Evolutionary conservation across 495 filamentous ascomycete species (phyloP), one percentile per base, ranked within the genome.

Genomic region (Gamarada debralockiae): DNA sequence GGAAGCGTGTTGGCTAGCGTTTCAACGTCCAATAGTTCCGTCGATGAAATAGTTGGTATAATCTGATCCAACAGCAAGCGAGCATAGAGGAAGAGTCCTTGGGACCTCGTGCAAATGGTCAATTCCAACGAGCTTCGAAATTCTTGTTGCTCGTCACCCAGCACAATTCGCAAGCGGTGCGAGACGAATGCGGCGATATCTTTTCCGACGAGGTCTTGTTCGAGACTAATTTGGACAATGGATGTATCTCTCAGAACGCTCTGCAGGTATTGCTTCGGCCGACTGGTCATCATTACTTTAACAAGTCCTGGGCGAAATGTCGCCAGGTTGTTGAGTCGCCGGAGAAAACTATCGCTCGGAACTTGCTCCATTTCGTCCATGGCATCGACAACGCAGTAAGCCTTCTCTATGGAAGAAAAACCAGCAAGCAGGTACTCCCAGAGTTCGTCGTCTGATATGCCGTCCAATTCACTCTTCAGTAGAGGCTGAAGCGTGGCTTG

Each of bases 71-170:
- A n/a, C n/a, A n/a, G n/a, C n/a, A 81, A 67, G 33, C 64, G 68
- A 1, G 74, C 74, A 56, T 78, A 76, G 20, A 78, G 65, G 50
- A 76, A 75, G 0, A n/a, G n/a, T n/a, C n/a, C n/a, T n/a, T n/a
- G n/a, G n/a, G 69, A 50, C 1, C 70, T 72, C 13, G 69, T 5
- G 7, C 7, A 21, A 4, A 4, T 12, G n/a, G n/a, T n/a, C n/a
- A 3, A 12, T 3, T 3, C 41, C 10, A 22, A 44, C 21, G 4
- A 5, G 4, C 7, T 44, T 17, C 41, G 7, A 8, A 6, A 39
- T 39, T 10, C 4, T 29, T 10, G 10, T 29, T 29, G 27, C 4
- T 29, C 27, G 10, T 4, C 27, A n/a, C n/a, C n/a, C 10, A 5
- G 27, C 4, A 5, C 10, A 9, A 61, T 31, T 0, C 18, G 8